Evolutionary conservation across 805 yeast genomes (phyloP).

Genomic region (Wickerhamomyces pijperi): DNA sequence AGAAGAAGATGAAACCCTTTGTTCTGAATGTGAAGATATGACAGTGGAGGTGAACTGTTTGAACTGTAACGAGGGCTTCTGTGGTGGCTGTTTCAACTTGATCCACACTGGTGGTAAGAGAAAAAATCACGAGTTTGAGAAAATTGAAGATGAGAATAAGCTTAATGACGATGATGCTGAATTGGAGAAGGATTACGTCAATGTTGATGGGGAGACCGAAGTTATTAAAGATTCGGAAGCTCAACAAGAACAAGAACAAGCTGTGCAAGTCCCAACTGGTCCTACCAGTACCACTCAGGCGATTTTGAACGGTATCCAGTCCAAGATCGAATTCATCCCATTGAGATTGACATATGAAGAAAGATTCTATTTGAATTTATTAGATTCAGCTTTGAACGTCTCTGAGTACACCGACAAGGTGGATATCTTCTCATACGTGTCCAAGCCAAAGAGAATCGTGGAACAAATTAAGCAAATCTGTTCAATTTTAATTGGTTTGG

Average conservation of each 20-base stretch:
- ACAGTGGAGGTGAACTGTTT: conserved; percentile 52
- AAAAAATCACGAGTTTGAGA: conserved; percentile 29
- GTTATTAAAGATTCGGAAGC: background rate
- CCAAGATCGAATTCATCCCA: conserved; percentile 49
- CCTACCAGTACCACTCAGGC: background rate
- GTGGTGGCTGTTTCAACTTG: conserved; percentile 58
- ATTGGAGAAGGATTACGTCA: conserved; percentile 2
- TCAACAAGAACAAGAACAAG: no score
- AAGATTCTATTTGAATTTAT: conserved; percentile 50
- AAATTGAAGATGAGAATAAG: conserved; percentile 13
- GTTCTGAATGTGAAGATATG: conserved; percentile 69
- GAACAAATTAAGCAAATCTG: conserved; percentile 67
- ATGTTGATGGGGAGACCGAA: conserved; percentile 5
- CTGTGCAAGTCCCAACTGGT: no score
- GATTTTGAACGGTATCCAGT: conserved; percentile 19
- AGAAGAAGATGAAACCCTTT: conserved; percentile 29
- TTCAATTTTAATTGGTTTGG: conserved; percentile 67
- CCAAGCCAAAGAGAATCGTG: conserved; percentile 62
- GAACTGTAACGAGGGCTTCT: conserved; percentile 56
- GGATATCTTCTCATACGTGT: conserved; percentile 54
- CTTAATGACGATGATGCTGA: conserved; percentile 14
- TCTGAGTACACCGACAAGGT: conserved; percentile 74
- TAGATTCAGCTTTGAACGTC: conserved; percentile 70
- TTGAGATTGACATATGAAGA: conserved; percentile 58
- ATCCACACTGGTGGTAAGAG: conserved; percentile 62